Percentiles rank a stretch among this genome's conserved stretches.
These are phyloP conservation scores for Lachnellula cervina DNA, from an alignment of 2,329 filamentous ascomycete species.

Conservation along the genomic window DNA sequence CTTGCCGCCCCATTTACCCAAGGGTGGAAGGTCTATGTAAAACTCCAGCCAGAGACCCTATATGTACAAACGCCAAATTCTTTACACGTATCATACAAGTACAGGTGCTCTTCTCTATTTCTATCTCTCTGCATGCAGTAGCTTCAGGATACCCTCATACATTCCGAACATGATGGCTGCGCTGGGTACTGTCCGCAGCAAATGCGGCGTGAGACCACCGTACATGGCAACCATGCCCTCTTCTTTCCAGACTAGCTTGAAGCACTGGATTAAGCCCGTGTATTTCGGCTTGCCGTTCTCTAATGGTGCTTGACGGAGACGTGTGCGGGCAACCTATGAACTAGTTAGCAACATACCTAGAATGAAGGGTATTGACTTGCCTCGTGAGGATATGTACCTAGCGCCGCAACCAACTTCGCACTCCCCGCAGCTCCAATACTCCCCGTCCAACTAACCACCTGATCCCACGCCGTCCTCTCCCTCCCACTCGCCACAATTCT, in stretches of 20 bases:
- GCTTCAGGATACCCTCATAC: slow-evolving; percentile 42
- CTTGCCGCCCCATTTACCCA: background rate
- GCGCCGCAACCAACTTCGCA: slow-evolving; percentile 79
- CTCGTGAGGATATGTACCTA: slow-evolving; percentile 90
- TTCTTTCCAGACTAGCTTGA: slow-evolving; percentile 80
- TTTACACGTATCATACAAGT: slow-evolving; percentile 2
- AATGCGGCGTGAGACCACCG: slow-evolving; percentile 84
- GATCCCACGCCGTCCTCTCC: slow-evolving; percentile 65
- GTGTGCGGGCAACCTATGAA: slow-evolving; percentile 68
- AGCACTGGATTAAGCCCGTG: slow-evolving; percentile 82
- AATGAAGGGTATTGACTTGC: slow-evolving; percentile 42
- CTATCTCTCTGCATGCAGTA: slow-evolving; percentile 30
- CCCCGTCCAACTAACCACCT: slow-evolving; percentile 71
- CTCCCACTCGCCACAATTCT: slow-evolving; percentile 53
- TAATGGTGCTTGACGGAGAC: slow-evolving; percentile 78
- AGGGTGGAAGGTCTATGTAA: background rate
- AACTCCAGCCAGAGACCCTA: background rate
- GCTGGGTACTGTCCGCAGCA: slow-evolving; percentile 85
- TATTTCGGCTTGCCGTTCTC: slow-evolving; percentile 73
- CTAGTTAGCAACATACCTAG: slow-evolving; percentile 4
- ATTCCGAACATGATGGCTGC: slow-evolving; percentile 97
- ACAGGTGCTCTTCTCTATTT: slow-evolving; percentile 6
- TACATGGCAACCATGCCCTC: slow-evolving; percentile 84
- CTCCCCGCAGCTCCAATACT: slow-evolving; percentile 74
- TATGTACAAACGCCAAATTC: slow-evolving; percentile 18